These are phyloP conservation scores for Eremothecium cymbalariae DNA, from an alignment of 1,139 yeast genomes.

Conservation along the genomic window DNA sequence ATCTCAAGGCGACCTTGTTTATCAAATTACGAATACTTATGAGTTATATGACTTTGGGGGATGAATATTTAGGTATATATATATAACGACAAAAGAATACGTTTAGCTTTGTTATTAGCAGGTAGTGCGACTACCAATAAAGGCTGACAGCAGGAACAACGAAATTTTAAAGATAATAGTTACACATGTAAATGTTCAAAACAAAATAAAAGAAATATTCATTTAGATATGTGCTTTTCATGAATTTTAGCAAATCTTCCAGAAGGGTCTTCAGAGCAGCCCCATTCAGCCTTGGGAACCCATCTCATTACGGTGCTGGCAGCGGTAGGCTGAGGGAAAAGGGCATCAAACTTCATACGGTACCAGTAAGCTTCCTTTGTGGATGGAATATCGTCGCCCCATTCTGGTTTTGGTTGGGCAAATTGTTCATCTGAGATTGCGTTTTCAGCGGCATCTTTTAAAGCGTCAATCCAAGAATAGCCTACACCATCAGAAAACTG, in stretches of 20 bases:
- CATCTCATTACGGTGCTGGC: slow-evolving; percentile 98
- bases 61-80: too few relatives aligned
- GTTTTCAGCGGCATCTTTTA: slow-evolving; percentile 89
- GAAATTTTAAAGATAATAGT: too few relatives aligned
- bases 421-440: slow-evolving; percentile 82
- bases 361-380: slow-evolving; percentile 99
- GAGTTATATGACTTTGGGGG: too few relatives aligned
- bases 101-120: too few relatives aligned
- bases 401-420: slow-evolving; percentile 81
- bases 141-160: too few relatives aligned
- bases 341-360: slow-evolving; percentile 89
- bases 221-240: slow-evolving; percentile 52
- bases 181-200: too few relatives aligned
- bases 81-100: too few relatives aligned
- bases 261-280: slow-evolving; percentile 96
- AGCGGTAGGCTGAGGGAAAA: slow-evolving; percentile 85
- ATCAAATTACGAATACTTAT: too few relatives aligned
- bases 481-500: slow-evolving; percentile 99
- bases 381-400: slow-evolving; percentile 93
- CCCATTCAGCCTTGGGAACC: slow-evolving; percentile 99
- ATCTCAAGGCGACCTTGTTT: too few relatives aligned
- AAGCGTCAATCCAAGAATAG: slow-evolving; percentile 97
- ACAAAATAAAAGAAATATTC: too few relatives aligned
- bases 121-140: too few relatives aligned
- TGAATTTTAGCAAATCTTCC: slow-evolving; percentile 94